Conservation (phyloP, 202 grass and related monocot species). For the Eragrostis tef region DNA sequence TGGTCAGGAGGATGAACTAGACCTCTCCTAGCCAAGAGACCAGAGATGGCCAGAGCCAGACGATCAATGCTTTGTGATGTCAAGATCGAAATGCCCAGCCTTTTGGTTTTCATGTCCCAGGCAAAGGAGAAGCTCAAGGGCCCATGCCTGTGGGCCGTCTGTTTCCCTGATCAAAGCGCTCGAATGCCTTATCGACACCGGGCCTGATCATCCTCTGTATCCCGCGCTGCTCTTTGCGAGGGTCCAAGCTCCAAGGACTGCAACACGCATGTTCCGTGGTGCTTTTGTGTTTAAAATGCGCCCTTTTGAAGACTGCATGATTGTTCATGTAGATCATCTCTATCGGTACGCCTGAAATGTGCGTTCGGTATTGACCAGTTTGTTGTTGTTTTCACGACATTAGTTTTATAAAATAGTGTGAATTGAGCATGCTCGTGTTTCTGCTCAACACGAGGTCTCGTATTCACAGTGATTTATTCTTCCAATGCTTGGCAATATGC, state of each 20-base stretch:
- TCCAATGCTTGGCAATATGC: too few relatives aligned
- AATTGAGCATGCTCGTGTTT: too few relatives aligned
- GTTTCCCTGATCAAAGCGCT: conserved; percentile 37
- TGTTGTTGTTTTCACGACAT: not conserved
- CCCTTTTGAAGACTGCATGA: conserved; percentile 50
- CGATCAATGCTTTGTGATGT: conserved; percentile 33
- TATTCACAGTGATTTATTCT: too few relatives aligned
- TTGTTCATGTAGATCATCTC: conserved; percentile 44
- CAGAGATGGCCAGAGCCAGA: not conserved
- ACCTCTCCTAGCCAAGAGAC: not conserved
- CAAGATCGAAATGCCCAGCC: conserved; percentile 28
- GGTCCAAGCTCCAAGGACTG: conserved; percentile 46
- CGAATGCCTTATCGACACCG: conserved; percentile 28
- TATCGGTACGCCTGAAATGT: conserved; percentile 40
- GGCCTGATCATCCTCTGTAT: not conserved
- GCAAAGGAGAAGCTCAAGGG: conserved; percentile 29
- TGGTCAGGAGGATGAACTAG: conserved; percentile 6
- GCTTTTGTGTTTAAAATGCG: conserved; percentile 39
- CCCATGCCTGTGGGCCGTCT: conserved; percentile 30
- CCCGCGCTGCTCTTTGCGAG: conserved; percentile 39
- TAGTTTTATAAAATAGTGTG: not conserved
- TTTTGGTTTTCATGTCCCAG: conserved; percentile 31
- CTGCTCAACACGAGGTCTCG: too few relatives aligned
- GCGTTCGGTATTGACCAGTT: conserved; percentile 37
- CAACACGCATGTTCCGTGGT: conserved; percentile 51